Base-by-base conservation (phyloP, 2,329 filamentous ascomycete genomes). In the Monosporascus cannonballus region DNA sequence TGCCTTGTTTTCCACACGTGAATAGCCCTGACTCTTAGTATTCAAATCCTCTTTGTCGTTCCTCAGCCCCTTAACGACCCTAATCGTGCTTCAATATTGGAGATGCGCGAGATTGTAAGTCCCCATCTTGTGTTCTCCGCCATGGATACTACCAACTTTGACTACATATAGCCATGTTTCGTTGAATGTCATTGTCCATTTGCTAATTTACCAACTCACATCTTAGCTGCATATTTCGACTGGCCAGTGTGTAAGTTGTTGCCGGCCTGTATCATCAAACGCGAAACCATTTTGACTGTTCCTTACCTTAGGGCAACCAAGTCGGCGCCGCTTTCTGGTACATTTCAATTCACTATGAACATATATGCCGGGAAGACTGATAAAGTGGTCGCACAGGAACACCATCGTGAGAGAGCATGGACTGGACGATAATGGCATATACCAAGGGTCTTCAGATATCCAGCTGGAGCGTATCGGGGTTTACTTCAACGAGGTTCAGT, bases 401-500 rank as follows among this genome's bases (percentile, higher is more conserved):
- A 87, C 80, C 70, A 91, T 91, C 73, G 90, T 87, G 71, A 85
- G 86, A 76, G 87, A 91, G 84, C 94, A 99, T 76, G 94, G 94
- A 71, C 91, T 99, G 71, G 94, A 99, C 79, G 90, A 89, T 78
- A 90, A 90, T 76, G 93, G 93, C 78, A 87, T 96, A 88, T 93
- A 97, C 86, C 95, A 95, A 76, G 94, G 94, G 73, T 92, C 90
- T 66, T 97, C 93, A 44, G 94, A 97, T 77, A 91, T 97, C 73
- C 94, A 99, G 84, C 87, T 97, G 67, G 94, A 99, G 88, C 92
- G 94, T 71, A 96, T 99, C 92, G 97, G 92, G 76, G 93, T 97
- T 76, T 96, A 97, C 85, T 96, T 97, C 87, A 92, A 96, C 69
- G 78, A 82, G 76, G 78, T 80, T 25, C 17, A 5, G 30, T 24